Evolutionary conservation across 768 basidiomycete species (phyloP).

Genomic region (Leccinum disarticulatum): DNA sequence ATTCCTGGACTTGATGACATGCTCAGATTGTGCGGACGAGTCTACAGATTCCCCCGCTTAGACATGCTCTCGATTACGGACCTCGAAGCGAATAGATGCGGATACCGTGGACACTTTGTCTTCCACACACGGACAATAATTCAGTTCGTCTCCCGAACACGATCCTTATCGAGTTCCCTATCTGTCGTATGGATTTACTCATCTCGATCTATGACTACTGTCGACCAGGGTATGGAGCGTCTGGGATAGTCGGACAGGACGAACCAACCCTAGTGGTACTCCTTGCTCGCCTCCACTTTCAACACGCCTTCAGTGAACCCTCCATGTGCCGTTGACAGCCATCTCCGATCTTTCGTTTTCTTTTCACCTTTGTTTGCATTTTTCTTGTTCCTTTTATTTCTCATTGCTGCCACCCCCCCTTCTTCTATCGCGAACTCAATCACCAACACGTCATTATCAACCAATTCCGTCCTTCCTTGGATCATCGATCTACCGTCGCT

Average conservation of each 20-base stretch:
- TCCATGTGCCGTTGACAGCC: neutral
- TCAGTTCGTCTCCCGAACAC: neutral
- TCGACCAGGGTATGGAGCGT: neutral
- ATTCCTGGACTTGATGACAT: constrained; percentile 1
- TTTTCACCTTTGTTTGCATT: neutral
- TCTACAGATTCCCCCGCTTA: neutral
- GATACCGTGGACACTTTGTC: neutral
- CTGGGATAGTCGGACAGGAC: neutral
- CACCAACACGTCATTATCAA: neutral
- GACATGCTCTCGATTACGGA: neutral
- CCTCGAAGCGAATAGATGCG: neutral
- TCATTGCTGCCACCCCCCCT: neutral
- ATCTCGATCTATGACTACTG: neutral
- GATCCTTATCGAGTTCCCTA: neutral
- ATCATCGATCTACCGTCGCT: neutral
- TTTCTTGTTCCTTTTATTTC: neutral
- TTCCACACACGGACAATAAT: neutral
- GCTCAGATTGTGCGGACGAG: constrained; percentile 13
- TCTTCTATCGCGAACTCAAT: neutral
- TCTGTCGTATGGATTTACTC: neutral
- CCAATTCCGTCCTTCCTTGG: neutral
- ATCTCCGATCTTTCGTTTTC: neutral
- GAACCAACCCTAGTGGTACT: neutral
- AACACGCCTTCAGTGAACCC: neutral
- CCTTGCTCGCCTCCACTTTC: neutral